phyloP scores from a whole-genome alignment of 768 basidiomycete genomes.

The Leccinum longicurvipes region DNA sequence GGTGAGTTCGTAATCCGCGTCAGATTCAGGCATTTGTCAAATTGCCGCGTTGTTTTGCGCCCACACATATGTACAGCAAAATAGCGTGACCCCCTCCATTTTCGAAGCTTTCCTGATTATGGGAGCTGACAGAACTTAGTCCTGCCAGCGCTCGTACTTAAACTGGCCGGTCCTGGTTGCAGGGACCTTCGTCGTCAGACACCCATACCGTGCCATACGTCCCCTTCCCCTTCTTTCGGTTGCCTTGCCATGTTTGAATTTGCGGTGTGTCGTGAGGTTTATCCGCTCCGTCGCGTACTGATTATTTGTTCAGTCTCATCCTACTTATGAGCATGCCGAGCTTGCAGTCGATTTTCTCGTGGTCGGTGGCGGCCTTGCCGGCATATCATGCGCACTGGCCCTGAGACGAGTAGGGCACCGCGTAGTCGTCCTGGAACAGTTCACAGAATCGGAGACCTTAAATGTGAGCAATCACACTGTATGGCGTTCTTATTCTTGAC shows the following conservation, averaged over 20 bases:
- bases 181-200: not conserved
- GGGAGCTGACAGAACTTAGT: slow-evolving; percentile 17
- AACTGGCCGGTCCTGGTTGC: not conserved
- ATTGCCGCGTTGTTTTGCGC: slow-evolving; percentile 9
- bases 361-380: slow-evolving; percentile 52
- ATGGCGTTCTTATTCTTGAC: not conserved
- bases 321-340: slow-evolving; percentile 11
- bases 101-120: slow-evolving; percentile 13
- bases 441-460: slow-evolving; percentile 36
- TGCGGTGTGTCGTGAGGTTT: slow-evolving; percentile 6
- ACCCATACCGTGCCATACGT: too few species aligned
- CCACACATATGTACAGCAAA: slow-evolving; percentile 5
- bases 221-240: not conserved
- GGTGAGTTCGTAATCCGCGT: slow-evolving; percentile 10
- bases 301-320: slow-evolving; percentile 10
- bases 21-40: not conserved
- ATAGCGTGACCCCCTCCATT: slow-evolving; percentile 4
- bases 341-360: slow-evolving; percentile 40
- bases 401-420: slow-evolving; percentile 56
- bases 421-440: slow-evolving; percentile 55
- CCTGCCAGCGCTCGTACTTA: slow-evolving; percentile 17
- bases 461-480: slow-evolving; percentile 25
- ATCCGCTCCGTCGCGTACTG: not conserved
- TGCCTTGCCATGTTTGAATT: slow-evolving; percentile 10
- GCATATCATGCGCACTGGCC: slow-evolving; percentile 53